A percentile compares a stretch with the other conserved stretches of the same genome.
These are phyloP conservation scores for Phytophthora constricta DNA, from an alignment of 352 stramenopile species.

Conservation along the genomic window DNA sequence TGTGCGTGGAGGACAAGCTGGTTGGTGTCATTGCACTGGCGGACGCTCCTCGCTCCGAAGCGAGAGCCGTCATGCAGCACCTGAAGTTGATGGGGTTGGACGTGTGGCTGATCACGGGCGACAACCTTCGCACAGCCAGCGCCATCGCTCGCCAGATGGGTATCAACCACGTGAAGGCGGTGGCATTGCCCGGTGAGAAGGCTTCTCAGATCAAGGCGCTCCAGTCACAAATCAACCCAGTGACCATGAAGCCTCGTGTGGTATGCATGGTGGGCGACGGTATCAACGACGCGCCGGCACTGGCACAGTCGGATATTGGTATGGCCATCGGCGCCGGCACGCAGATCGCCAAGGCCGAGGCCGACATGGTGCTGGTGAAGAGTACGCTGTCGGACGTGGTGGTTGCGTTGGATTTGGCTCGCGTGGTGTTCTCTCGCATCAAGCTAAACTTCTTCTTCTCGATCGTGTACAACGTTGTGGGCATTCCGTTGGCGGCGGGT, in stretches of 20 bases:
- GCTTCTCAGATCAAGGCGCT: constrained; percentile 90
- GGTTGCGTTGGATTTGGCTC: constrained; percentile 81
- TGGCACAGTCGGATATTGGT: constrained; percentile 92
- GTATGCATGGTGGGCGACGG: constrained; percentile 94
- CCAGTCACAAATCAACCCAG: constrained; percentile 69
- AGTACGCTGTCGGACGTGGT: constrained; percentile 85
- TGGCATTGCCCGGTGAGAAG: constrained; percentile 95
- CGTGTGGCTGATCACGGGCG: constrained; percentile 91
- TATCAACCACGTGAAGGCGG: constrained; percentile 86
- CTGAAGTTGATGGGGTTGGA: constrained; percentile 85
- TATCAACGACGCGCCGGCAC: constrained; percentile 95
- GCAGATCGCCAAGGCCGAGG: constrained; percentile 87
- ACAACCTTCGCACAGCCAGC: constrained; percentile 93
- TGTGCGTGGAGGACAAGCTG: constrained; percentile 74
- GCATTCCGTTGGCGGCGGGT: constrained; percentile 84
- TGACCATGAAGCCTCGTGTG: constrained; percentile 82
- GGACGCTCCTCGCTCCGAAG: constrained; percentile 78
- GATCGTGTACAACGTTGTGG: constrained; percentile 88
- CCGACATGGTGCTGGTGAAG: constrained; percentile 91
- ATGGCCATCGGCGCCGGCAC: constrained; percentile 94
- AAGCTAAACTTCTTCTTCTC: constrained; percentile 90
- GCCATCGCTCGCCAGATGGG: constrained; percentile 91
- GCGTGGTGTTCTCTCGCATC: constrained; percentile 84
- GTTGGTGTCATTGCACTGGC: constrained; percentile 79
- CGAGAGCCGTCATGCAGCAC: constrained; percentile 71